These are phyloP conservation scores for Talaromyces rugulosus DNA, from an alignment of 2,329 filamentous ascomycete species.

Conservation along the genomic window DNA sequence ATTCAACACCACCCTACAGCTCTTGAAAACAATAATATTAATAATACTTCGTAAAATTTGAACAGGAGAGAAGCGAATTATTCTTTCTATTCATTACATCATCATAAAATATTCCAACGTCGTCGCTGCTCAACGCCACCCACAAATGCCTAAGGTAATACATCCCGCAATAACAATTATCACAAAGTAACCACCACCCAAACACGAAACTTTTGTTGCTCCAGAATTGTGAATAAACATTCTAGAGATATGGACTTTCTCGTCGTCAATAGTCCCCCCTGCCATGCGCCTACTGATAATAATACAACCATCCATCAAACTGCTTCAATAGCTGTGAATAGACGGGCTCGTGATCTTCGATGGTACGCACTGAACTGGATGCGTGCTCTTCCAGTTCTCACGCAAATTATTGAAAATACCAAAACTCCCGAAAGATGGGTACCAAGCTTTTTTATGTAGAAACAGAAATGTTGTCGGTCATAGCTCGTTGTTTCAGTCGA, in stretches of 20 bases:
- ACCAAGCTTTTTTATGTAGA: background rate
- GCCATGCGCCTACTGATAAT: background rate
- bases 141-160: background rate
- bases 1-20: no score
- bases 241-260: background rate
- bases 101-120: background rate
- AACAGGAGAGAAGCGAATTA: background rate
- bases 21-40: no score
- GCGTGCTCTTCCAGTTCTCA: background rate
- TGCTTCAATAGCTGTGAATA: background rate
- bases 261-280: background rate
- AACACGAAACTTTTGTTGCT: background rate
- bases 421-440: background rate
- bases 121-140: background rate
- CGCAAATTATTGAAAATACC: background rate
- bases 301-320: background rate
- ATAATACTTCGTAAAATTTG: background rate
- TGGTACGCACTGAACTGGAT: background rate
- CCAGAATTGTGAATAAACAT: background rate
- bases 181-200: background rate
- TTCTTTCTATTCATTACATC: background rate
- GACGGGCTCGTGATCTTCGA: background rate
- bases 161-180: background rate
- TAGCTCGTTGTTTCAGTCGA: background rate
- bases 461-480: no score